phyloP scores from a whole-genome alignment of 1,139 yeast species.

The Pichia sp. region DNA sequence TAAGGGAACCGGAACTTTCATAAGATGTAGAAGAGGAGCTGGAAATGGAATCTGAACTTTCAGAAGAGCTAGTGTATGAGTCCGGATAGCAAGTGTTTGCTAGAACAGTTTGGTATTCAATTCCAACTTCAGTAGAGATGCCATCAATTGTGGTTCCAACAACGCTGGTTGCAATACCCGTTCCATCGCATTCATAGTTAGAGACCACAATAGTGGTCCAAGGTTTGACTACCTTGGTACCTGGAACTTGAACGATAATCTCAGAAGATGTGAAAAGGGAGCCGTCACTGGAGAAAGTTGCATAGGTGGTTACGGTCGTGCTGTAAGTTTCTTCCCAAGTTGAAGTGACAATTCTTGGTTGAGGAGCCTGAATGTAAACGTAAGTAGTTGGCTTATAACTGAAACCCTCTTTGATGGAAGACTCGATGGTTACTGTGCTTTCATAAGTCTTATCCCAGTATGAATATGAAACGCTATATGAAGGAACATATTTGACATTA shows the following conservation, averaged over 20 bases:
- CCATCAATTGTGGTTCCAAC: neutral
- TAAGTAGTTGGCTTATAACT: neutral
- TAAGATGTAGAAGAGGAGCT: neutral
- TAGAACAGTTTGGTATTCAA: neutral
- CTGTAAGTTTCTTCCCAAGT: conserved; percentile 1
- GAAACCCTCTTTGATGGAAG: neutral
- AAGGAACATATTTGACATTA: conserved; percentile 5
- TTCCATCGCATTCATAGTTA: neutral
- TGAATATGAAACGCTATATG: neutral
- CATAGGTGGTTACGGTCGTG: neutral
- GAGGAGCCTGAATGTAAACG: neutral
- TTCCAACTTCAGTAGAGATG: neutral
- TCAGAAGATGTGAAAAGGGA: conserved; percentile 2
- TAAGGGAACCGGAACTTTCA: neutral
- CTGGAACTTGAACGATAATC: conserved; percentile 1
- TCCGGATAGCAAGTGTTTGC: conserved; percentile 1
- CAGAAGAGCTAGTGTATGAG: neutral
- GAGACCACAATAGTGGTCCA: conserved; percentile 1
- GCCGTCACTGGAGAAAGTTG: neutral
- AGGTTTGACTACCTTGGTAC: conserved; percentile 1
- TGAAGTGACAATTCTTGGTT: neutral
- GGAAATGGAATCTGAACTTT: neutral
- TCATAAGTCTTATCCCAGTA: conserved; percentile 2
- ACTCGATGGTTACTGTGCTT: neutral
- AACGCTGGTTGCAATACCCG: neutral